Evolutionary conservation across 176 grass and related monocot species (phyloP).

Genomic region (Sorghum bicolor): Sorghum_bicolor_NCBIv3 NC_012876.2:60389001-60389500

Average conservation of each 20-base stretch:
- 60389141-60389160: not conserved
- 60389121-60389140: not conserved
- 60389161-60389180: not conserved
- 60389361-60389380: not conserved
- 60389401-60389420: not conserved
- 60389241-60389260: constrained; percentile 3
- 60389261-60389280: constrained; percentile 52
- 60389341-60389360: not conserved
- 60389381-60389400: not conserved
- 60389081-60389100: not conserved
- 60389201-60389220: not conserved
- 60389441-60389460: too few relatives aligned
- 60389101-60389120: not conserved
- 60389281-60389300: constrained; percentile 78
- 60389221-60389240: not conserved
- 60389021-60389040: not conserved
- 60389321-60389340: not conserved
- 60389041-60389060: not conserved
- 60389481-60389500: too few relatives aligned
- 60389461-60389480: too few relatives aligned
- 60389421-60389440: not conserved
- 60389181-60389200: not conserved
- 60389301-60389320: constrained; percentile 94
- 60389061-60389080: not conserved
- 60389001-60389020: not conserved